phyloP scores from a whole-genome alignment of 169 alveolate genomes.

The Eimeria praecox region DNA sequence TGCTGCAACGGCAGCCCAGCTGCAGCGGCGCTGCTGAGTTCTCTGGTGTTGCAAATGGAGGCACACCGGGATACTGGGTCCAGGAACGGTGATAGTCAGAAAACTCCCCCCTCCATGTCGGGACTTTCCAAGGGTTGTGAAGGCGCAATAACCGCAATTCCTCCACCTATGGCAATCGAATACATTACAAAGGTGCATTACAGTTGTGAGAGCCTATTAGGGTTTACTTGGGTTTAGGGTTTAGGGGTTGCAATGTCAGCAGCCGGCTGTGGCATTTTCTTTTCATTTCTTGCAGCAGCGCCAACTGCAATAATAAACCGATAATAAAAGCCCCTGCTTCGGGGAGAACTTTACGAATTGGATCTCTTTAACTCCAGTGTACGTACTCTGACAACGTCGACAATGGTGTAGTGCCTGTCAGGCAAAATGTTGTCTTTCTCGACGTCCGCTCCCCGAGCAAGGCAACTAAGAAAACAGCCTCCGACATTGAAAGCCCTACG shows the following conservation, averaged over 20 bases:
- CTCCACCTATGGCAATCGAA: neutral
- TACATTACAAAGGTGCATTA: neutral
- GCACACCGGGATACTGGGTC: conserved; percentile 74
- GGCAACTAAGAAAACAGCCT: conserved; percentile 28
- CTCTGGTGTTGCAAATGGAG: neutral
- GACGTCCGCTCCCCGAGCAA: conserved; percentile 23
- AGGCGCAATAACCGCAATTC: conserved; percentile 61
- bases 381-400: conserved; percentile 59
- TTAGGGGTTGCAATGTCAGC: neutral
- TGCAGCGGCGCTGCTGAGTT: neutral
- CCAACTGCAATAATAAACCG: too few relatives aligned
- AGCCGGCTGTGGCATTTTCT: too few relatives aligned
- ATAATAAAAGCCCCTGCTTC: too few relatives aligned
- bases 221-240: conserved; percentile 4
- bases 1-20: conserved; percentile 8
- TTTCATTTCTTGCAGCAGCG: neutral
- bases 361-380: neutral
- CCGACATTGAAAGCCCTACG: conserved; percentile 21
- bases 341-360: neutral
- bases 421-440: conserved; percentile 51
- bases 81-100: conserved; percentile 66
- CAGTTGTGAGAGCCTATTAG: neutral
- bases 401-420: conserved; percentile 46
- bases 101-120: conserved; percentile 73
- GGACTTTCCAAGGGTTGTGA: conserved; percentile 76